Base-by-base conservation (phyloP, 2,329 filamentous ascomycete genomes). In the Colletotrichum horii region DNA sequence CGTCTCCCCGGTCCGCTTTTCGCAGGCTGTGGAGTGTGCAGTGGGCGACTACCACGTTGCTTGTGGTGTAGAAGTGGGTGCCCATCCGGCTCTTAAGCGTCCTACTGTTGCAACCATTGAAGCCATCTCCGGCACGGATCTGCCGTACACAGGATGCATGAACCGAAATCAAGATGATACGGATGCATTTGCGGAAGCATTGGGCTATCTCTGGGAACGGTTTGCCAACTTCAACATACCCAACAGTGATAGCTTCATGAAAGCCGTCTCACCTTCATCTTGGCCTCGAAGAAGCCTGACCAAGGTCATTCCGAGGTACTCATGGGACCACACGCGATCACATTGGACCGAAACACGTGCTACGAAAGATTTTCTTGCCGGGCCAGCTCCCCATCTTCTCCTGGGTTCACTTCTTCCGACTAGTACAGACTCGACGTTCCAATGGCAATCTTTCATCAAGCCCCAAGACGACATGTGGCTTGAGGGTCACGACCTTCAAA, bases 71-170 rank as follows among this genome's bases (percentile, higher is more conserved):
- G 83, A 85, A 34, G 52, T 85, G 11, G 83, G 83, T 0, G 83
- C 84, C 3, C 83, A 85, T 60, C 81, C 86, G 0, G 85, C 86
- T 1, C 81, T 89, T 2, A 83, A 84, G 65, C 83, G 83, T 0
- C 87, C 87, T 58, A 58, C 55, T 58, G 15, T 26, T 58, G 55
- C 55, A 0, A 75, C 83, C 0, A 80, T 77, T 4, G 81, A 87
- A 62, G 84, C 71, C 0, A 30, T 78, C 28, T n/a, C 11, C 30
- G 19, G 72, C 32, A 62, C 71, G 38, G 73, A 75, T 15, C 67
- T 81, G 2, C 78, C 83, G 0, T 83, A 82, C 32, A 62, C 76
- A 2, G 81, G 80, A 9, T 61, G 78, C 2, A 70, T 82, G 1
- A n/a, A 48, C 2, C 76, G 82, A 9, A 78, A 78, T 1, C 36